Percentiles rank a stretch among this genome's conserved stretches.
phyloP scores from a whole-genome alignment of 495 filamentous ascomycete species.

The Mycothermus thermophilus region DNA sequence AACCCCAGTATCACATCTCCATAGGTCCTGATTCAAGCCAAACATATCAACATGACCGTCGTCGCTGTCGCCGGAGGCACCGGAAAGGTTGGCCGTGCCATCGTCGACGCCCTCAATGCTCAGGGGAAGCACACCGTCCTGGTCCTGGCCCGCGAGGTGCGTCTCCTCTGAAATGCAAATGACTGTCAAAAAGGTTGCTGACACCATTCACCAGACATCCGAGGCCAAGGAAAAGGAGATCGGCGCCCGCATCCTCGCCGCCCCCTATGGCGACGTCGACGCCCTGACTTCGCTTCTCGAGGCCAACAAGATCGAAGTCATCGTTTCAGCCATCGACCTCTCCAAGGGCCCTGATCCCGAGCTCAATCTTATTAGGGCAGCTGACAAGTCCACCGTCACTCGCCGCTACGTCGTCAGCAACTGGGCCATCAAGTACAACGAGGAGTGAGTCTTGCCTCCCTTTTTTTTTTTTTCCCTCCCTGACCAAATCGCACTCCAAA shows the following conservation, averaged over 20 bases:
- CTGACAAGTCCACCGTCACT: conserved; percentile 29
- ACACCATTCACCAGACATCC: no score
- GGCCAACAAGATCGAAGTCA: conserved; percentile 33
- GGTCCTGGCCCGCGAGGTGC: conserved; percentile 30
- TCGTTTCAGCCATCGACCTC: conserved; percentile 37
- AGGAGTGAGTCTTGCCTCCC: conserved; percentile 16
- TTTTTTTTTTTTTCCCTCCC: background rate
- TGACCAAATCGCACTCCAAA: background rate
- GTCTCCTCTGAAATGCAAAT: no score
- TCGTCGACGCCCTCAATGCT: conserved; percentile 33
- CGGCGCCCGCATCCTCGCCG: conserved; percentile 16
- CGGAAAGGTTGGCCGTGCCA: conserved; percentile 36
- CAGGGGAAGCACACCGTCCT: conserved; percentile 28
- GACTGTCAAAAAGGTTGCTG: no score
- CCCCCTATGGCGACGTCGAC: conserved; percentile 32
- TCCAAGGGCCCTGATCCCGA: conserved; percentile 11
- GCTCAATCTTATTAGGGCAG: conserved; percentile 35
- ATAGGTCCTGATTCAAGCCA: no score
- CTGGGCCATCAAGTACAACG: conserved; percentile 19
- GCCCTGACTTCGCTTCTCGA: conserved; percentile 29
- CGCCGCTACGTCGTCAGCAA: conserved; percentile 38
- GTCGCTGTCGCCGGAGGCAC: conserved; percentile 43
- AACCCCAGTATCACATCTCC: no score
- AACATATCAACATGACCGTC: conserved; percentile 33
- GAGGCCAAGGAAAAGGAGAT: conserved; percentile 8